These are phyloP conservation scores for Kazachstania martiniae DNA, from an alignment of 805 yeast genomes.

Conservation along the genomic window DNA sequence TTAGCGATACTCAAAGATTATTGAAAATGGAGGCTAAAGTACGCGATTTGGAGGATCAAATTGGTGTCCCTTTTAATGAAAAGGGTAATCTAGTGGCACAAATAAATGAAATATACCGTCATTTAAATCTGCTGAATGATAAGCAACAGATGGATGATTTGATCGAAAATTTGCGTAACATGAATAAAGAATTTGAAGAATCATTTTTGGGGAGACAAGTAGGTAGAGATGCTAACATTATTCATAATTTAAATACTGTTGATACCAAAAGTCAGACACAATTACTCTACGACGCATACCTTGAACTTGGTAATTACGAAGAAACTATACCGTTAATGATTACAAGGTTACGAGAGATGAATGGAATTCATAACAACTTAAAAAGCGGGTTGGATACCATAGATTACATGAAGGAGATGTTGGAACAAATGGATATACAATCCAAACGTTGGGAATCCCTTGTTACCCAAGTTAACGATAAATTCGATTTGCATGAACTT, in stretches of 20 bases:
- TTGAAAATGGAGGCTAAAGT: conserved; percentile 13
- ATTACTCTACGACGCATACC: conserved; percentile 3
- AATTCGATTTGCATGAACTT: too few relatives aligned
- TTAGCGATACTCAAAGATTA: conserved; percentile 6
- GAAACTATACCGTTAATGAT: conserved; percentile 20
- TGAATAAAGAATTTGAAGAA: conserved; percentile 21
- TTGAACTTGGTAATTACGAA: conserved; percentile 8
- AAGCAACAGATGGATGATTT: conserved; percentile 11
- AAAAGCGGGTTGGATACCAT: conserved; percentile 10
- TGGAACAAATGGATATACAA: conserved; percentile 3
- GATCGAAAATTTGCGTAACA: conserved; percentile 12
- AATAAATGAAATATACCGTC: conserved; percentile 24
- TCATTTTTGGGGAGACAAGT: conserved; percentile 11
- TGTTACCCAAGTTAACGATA: neutral
- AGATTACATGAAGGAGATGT: conserved; percentile 10
- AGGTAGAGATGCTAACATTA: conserved; percentile 2
- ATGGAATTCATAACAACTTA: conserved; percentile 14
- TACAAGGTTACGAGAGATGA: conserved; percentile 19
- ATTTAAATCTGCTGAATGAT: conserved; percentile 20
- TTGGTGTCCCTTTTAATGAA: conserved; percentile 3
- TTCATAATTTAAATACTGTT: conserved; percentile 5
- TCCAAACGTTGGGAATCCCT: neutral
- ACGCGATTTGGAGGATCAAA: conserved; percentile 4
- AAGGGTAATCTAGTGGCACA: conserved; percentile 11
- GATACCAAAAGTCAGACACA: neutral